Conservation (phyloP, 1,139 yeast species). For the Waltiozyma sp. region DNA sequence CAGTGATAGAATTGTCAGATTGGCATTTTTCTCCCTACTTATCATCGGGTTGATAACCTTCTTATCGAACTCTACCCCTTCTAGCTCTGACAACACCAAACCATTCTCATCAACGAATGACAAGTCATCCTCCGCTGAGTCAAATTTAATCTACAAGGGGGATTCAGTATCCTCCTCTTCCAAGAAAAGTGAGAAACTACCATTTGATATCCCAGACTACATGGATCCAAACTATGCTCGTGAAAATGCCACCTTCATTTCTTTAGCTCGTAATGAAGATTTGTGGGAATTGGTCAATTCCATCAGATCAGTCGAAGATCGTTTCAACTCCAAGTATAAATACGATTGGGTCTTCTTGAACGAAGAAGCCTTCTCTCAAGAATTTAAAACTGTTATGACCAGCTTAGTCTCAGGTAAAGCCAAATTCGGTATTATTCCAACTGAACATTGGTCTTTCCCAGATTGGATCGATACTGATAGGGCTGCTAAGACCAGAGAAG, state of each 20-base stretch:
- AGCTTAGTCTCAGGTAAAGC: slow-evolving; percentile 37
- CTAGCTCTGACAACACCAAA: slow-evolving; percentile 3
- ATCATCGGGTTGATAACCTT: slow-evolving; percentile 26
- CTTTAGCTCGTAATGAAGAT: slow-evolving; percentile 54
- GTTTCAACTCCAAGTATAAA: slow-evolving; percentile 55
- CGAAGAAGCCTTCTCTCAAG: slow-evolving; percentile 39
- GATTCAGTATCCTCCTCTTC: slow-evolving; percentile 27
- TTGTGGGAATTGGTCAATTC: slow-evolving; percentile 41
- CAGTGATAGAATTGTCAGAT: slow-evolving; percentile 11
- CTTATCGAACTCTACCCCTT: slow-evolving; percentile 19
- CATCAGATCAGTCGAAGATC: slow-evolving; percentile 57
- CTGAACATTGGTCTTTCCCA: slow-evolving; percentile 48
- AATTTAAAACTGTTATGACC: slow-evolving; percentile 32
- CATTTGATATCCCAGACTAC: slow-evolving; percentile 3
- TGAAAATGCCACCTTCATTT: slow-evolving; percentile 49
- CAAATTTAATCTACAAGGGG: slow-evolving; percentile 40
- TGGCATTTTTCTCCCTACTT: slow-evolving; percentile 25
- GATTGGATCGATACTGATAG: slow-evolving; percentile 47
- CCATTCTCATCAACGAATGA: neutral
- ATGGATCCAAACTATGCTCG: slow-evolving; percentile 10
- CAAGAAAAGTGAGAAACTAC: slow-evolving; percentile 4
- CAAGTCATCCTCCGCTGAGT: neutral
- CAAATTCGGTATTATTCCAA: slow-evolving; percentile 39
- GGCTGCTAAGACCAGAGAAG: slow-evolving; percentile 21
- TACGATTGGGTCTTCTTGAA: slow-evolving; percentile 75